Percentiles rank a stretch among this genome's conserved stretches.
phyloP scores from a whole-genome alignment of 306 rosid genomes.

The Trifolium dubium region DNA sequence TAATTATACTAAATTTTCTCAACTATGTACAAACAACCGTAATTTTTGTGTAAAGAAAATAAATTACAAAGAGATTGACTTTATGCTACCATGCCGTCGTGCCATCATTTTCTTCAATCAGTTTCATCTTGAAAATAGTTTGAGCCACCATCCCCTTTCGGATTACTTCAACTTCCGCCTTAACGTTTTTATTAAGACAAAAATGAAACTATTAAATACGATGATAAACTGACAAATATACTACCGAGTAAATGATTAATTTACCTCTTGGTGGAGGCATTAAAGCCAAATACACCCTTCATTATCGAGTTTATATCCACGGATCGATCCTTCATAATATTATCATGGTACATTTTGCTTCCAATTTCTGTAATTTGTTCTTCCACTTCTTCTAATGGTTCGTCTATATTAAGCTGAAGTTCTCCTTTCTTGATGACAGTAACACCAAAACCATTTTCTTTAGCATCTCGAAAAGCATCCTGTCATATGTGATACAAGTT shows the following conservation, averaged over 20 bases:
- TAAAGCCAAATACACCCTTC: constrained; percentile 86
- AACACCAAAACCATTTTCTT: constrained; percentile 76
- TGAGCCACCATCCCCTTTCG: constrained; percentile 44
- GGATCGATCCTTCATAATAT: constrained; percentile 75
- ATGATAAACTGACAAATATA: constrained; percentile 28
- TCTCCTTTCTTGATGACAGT: constrained; percentile 90
- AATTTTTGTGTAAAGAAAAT: constrained; percentile 16
- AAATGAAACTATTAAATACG: constrained; percentile 31
- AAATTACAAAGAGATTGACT: neutral
- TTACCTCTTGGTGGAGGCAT: constrained; percentile 66
- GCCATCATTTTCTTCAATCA: constrained; percentile 35
- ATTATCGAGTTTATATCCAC: constrained; percentile 84
- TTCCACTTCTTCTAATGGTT: constrained; percentile 86
- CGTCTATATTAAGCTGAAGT: constrained; percentile 86
- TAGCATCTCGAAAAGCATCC: constrained; percentile 92
- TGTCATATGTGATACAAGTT: constrained; percentile 37
- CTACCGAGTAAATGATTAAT: neutral
- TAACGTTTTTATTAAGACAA: constrained; percentile 53
- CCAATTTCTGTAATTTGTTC: constrained; percentile 85
- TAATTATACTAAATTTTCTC: constrained; percentile 28
- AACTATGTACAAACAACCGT: constrained; percentile 35
- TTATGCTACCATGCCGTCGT: constrained; percentile 9
- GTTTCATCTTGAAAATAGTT: constrained; percentile 8
- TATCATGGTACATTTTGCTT: constrained; percentile 91
- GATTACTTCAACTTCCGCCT: constrained; percentile 64